These are phyloP conservation scores for Oryza meridionalis DNA, from an alignment of 176 grass and related monocot species.

Conservation along the genomic window DNA sequence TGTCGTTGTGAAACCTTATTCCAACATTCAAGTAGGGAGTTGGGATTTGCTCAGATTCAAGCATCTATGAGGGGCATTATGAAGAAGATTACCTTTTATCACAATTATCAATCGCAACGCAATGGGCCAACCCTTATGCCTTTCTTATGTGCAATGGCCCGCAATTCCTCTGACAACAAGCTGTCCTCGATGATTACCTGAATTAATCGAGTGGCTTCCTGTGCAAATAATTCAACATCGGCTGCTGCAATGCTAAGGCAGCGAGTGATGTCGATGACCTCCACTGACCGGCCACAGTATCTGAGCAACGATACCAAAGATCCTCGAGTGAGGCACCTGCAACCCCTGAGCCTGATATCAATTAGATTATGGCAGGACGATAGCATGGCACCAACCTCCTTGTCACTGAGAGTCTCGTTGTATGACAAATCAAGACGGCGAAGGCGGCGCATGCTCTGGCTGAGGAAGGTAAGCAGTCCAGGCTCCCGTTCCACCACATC, in stretches of 20 bases:
- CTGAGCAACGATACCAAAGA: constrained; percentile 55
- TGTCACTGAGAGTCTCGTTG: constrained; percentile 79
- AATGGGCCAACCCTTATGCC: constrained; percentile 56
- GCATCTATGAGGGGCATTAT: constrained; percentile 25
- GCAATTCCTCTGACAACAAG: constrained; percentile 51
- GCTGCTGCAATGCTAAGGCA: constrained; percentile 55
- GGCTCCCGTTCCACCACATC: constrained; percentile 83
- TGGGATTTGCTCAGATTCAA: not conserved
- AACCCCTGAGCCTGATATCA: constrained; percentile 80
- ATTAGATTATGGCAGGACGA: constrained; percentile 71
- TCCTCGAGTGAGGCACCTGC: constrained; percentile 55
- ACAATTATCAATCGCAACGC: constrained; percentile 35
- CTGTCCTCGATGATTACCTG: constrained; percentile 65
- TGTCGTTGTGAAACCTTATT: constrained; percentile 20
- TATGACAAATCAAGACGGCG: constrained; percentile 73
- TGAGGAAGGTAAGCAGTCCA: constrained; percentile 75
- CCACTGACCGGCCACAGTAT: constrained; percentile 56
- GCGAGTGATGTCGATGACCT: constrained; percentile 68
- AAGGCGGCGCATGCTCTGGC: constrained; percentile 77
- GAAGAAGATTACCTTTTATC: constrained; percentile 29
- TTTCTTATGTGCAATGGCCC: constrained; percentile 45
- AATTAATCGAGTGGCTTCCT: constrained; percentile 51
- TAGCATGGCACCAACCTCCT: constrained; percentile 81
- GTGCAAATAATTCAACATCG: constrained; percentile 54
- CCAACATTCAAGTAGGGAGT: constrained; percentile 1